These are phyloP conservation scores for Fusarium albidum DNA, from an alignment of 2,329 filamentous ascomycete species.

Conservation along the genomic window DNA sequence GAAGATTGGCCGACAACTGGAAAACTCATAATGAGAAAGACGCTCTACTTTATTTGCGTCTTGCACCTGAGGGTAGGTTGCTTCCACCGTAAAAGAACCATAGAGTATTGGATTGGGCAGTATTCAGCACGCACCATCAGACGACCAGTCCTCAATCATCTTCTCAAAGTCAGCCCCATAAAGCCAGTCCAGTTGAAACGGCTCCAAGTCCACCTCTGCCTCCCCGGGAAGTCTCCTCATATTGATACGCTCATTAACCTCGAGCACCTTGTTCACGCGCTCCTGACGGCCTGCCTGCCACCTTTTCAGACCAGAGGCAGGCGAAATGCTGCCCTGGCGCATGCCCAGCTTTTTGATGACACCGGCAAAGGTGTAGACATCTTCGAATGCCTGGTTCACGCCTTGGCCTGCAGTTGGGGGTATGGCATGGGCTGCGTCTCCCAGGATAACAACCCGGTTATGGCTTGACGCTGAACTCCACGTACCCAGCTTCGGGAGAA, in stretches of 20 bases:
- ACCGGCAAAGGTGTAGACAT: slow-evolving; percentile 55
- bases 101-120: too few species aligned
- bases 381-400: slow-evolving; percentile 58
- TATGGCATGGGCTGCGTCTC: slow-evolving; percentile 58
- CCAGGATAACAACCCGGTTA: slow-evolving; percentile 53
- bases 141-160: slow-evolving; percentile 33
- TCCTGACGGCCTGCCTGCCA: slow-evolving; percentile 60
- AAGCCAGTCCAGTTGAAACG: slow-evolving; percentile 52
- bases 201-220: slow-evolving; percentile 34
- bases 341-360: slow-evolving; percentile 41
- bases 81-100: too few species aligned
- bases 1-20: slow-evolving; percentile 8
- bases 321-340: slow-evolving; percentile 39
- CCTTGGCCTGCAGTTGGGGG: slow-evolving; percentile 57
- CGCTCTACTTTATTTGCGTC: too few species aligned
- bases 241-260: slow-evolving; percentile 58
- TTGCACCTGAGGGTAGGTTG: too few species aligned
- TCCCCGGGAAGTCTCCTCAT: slow-evolving; percentile 53
- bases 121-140: too few species aligned
- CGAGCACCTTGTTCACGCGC: slow-evolving; percentile 56
- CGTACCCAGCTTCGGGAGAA: slow-evolving; percentile 54
- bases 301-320: slow-evolving; percentile 2
- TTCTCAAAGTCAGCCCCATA: slow-evolving; percentile 50
- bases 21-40: neutral
- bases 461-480: slow-evolving; percentile 49